phyloP scores from a whole-genome alignment of 169 alveolate species.

The Eimeria maxima region DNA sequence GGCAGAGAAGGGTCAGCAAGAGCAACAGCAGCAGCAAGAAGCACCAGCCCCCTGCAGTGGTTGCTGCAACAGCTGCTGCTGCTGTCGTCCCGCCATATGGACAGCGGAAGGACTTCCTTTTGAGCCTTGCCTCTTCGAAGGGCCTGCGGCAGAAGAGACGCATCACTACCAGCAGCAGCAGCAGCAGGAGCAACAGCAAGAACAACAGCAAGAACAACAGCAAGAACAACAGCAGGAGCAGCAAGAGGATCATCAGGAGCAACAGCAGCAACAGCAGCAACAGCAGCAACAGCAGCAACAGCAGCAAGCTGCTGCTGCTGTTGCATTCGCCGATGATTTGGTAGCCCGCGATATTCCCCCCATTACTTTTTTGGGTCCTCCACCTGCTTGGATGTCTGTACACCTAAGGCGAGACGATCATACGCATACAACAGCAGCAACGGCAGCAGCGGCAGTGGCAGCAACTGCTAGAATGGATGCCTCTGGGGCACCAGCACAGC shows the following conservation, averaged over 20 bases:
- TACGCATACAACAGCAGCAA: conserved; percentile 8
- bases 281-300: not conserved
- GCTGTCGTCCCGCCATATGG: not conserved
- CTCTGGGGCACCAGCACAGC: not conserved
- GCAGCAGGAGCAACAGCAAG: conserved; percentile 13
- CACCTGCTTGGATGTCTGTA: conserved; percentile 50
- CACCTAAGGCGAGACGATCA: conserved; percentile 38
- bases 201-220: conserved; percentile 15
- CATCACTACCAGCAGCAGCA: not conserved
- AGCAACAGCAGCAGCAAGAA: conserved; percentile 43
- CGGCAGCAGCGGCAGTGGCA: conserved; percentile 42
- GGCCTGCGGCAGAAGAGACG: conserved; percentile 18
- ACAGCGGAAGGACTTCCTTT: not conserved
- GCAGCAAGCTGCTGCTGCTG: conserved; percentile 39
- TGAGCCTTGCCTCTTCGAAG: conserved; percentile 34
- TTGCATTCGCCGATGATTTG: conserved; percentile 51
- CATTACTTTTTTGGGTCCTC: conserved; percentile 46
- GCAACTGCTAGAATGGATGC: conserved; percentile 1
- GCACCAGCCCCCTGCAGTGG: not conserved
- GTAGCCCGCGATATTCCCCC: conserved; percentile 36
- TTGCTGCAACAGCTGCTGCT: conserved; percentile 45
- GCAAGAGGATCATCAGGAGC: not conserved
- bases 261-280: not conserved
- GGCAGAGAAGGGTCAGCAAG: not conserved
- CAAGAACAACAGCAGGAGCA: conserved; percentile 20